phyloP scores from a whole-genome alignment of 2,329 filamentous ascomycete species.

The Domatiomyces catenatus region DNA sequence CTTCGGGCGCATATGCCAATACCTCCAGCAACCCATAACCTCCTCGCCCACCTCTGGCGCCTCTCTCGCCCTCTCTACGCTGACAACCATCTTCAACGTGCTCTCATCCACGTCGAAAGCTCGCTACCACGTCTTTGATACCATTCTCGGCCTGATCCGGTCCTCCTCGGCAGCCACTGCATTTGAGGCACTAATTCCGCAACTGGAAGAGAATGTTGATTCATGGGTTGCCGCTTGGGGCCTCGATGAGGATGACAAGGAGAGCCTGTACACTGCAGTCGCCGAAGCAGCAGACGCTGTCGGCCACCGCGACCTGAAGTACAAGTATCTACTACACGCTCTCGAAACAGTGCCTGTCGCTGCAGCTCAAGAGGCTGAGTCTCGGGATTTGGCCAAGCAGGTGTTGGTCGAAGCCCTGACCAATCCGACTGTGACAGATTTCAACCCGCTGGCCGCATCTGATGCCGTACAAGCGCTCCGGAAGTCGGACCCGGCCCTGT shows the following conservation, averaged over 20 bases:
- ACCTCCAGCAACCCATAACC: slow-evolving; percentile 67
- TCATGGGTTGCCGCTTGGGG: slow-evolving; percentile 74
- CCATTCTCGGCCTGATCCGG: slow-evolving; percentile 73
- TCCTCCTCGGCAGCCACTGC: slow-evolving; percentile 51
- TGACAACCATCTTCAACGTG: slow-evolving; percentile 95
- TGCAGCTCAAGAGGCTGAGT: slow-evolving; percentile 34
- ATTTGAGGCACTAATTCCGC: slow-evolving; percentile 70
- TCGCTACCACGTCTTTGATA: slow-evolving; percentile 79
- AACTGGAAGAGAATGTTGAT: slow-evolving; percentile 63
- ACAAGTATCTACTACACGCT: slow-evolving; percentile 58
- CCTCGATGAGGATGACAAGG: slow-evolving; percentile 63
- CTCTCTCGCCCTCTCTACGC: slow-evolving; percentile 71
- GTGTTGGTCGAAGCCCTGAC: slow-evolving; percentile 53
- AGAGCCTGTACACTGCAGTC: slow-evolving; percentile 70
- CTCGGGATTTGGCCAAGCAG: slow-evolving; percentile 45
- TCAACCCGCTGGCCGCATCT: slow-evolving; percentile 54
- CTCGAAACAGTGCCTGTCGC: slow-evolving; percentile 58
- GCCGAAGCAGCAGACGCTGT: slow-evolving; percentile 65
- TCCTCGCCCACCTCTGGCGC: slow-evolving; percentile 74
- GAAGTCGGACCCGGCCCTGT: slow-evolving; percentile 69
- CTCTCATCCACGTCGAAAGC: slow-evolving; percentile 59
- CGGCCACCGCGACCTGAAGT: slow-evolving; percentile 61
- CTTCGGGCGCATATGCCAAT: slow-evolving; percentile 74
- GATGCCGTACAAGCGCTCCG: slow-evolving; percentile 73
- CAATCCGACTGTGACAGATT: slow-evolving; percentile 53